These are phyloP conservation scores for Termitomyces sp. DNA, from an alignment of 768 basidiomycete species.

Conservation along the genomic window DNA sequence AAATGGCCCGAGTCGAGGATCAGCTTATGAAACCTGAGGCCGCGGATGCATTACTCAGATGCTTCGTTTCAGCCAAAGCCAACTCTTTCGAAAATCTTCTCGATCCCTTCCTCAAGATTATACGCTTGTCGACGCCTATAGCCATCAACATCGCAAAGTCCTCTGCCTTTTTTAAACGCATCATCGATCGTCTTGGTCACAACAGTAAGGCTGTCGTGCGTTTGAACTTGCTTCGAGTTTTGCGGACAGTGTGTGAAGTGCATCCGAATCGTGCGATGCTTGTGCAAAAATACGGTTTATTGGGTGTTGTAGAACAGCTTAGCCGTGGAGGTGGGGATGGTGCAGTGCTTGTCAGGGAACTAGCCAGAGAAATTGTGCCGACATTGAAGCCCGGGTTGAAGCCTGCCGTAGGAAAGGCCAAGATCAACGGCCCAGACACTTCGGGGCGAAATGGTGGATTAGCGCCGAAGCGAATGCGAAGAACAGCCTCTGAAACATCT, in stretches of 20 bases:
- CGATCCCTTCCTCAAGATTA: constrained; percentile 89
- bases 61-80: constrained; percentile 82
- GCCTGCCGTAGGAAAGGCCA: constrained; percentile 33
- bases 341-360: constrained; percentile 85
- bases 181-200: constrained; percentile 71
- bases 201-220: constrained; percentile 83
- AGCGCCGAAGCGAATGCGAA: constrained; percentile 60
- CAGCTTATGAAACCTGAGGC: constrained; percentile 64
- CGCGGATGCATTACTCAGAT: constrained; percentile 63
- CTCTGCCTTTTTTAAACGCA: constrained; percentile 79
- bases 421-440: constrained; percentile 15
- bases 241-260: constrained; percentile 82
- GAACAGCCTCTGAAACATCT: constrained; percentile 67
- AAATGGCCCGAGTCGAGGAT: constrained; percentile 91
- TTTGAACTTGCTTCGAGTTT: constrained; percentile 81
- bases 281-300: constrained; percentile 76
- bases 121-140: constrained; percentile 68
- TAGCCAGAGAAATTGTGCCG: constrained; percentile 83
- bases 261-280: constrained; percentile 81
- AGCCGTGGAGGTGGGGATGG: constrained; percentile 73
- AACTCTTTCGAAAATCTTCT: constrained; percentile 90
- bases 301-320: constrained; percentile 74
- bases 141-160: constrained; percentile 74
- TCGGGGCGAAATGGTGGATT: constrained; percentile 18
- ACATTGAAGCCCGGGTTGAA: constrained; percentile 66